Base-by-base conservation (phyloP, 768 basidiomycete genomes). In the Amanita molliuscula region DNA sequence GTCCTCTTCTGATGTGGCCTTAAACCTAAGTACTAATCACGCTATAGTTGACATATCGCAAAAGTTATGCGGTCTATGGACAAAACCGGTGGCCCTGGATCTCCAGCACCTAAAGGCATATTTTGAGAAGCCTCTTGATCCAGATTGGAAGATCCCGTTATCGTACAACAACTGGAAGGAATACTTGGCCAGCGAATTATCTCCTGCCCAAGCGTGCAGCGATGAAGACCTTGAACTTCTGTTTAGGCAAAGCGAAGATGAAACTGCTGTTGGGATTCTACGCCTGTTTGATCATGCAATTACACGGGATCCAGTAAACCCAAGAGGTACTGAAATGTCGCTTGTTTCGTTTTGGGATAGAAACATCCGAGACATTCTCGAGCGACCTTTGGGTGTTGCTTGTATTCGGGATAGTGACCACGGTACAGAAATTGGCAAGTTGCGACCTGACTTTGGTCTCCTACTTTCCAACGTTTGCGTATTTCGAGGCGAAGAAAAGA, bases 341-440 rank as follows among this genome's bases (percentile, higher is more conserved):
- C 29, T 29, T 9, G 10, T 29, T 29, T 29, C 29, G 10, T 29
- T 29, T 10, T 29, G 29, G 29, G 29, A 29, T 29, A 29, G 29
- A 29, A 10, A 29, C 4, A 29, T 29, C 29, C 29, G 9, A 10
- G 29, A 29, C 29, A 29, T 29, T 10, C 29, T 29, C 29, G 29
- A 29, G 11, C 2, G 29, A 29, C 11, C 9, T 10, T 1, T 29
- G 1, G 29, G 29, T 29, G 29, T 29, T 29, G 29, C 29, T 2
- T 10, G 29, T 29, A 29, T 29, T 29, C 10, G 29, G 8, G 26
- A 4, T 23, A n/a, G n/a, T n/a, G n/a, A 60, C 53, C 25, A 59
- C 52, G 20, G 60, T 49, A 52, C 60, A 59, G 20, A 46, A 18
- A 18, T 3, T 29, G 16, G 45, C 34, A 23, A 23, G 38, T 41